Conservation (phyloP, 2,329 filamentous ascomycete species). For the Sporothrix humicola region DNA sequence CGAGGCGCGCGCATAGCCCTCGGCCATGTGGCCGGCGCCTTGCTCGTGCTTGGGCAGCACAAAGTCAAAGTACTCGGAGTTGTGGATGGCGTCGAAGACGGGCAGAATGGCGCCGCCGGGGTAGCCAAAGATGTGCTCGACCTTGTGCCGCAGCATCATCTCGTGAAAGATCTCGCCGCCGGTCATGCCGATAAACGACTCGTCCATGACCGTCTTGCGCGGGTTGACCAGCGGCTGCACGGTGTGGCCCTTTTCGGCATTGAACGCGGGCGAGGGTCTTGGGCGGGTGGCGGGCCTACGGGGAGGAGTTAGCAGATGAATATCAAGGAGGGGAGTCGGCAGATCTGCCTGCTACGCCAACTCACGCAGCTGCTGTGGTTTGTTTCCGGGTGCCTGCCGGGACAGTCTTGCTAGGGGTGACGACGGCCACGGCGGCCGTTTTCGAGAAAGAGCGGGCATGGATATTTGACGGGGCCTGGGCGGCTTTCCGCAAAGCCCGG, state of each 20-base stretch:
- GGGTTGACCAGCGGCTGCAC: slow-evolving; percentile 71
- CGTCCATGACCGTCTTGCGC: slow-evolving; percentile 62
- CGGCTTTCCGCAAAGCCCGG: slow-evolving; percentile 54
- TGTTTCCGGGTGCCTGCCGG: slow-evolving; percentile 54
- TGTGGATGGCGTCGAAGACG: slow-evolving; percentile 98
- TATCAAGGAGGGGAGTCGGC: no score
- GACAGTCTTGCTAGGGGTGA: slow-evolving; percentile 50
- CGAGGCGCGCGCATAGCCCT: slow-evolving; percentile 92
- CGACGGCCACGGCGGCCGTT: slow-evolving; percentile 47
- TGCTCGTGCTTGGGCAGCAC: slow-evolving; percentile 96
- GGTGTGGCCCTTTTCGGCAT: slow-evolving; percentile 59
- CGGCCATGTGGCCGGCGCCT: slow-evolving; percentile 97
- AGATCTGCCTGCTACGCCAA: no score
- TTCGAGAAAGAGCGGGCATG: slow-evolving; percentile 49
- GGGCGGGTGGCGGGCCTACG: slow-evolving; percentile 60
- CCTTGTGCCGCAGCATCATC: slow-evolving; percentile 93
- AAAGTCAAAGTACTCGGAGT: slow-evolving; percentile 96
- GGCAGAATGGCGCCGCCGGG: slow-evolving; percentile 95
- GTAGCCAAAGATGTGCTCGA: slow-evolving; percentile 95
- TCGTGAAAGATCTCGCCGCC: slow-evolving; percentile 98
- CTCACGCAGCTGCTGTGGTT: slow-evolving; percentile 56
- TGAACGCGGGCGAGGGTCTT: slow-evolving; percentile 68
- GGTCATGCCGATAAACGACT: slow-evolving; percentile 82
- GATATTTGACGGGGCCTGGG: slow-evolving; percentile 46
- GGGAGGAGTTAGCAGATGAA: no score